Evolutionary conservation across 2,329 filamentous ascomycete genomes (phyloP).

Genomic region (Colletotrichum zoysiae): DNA sequence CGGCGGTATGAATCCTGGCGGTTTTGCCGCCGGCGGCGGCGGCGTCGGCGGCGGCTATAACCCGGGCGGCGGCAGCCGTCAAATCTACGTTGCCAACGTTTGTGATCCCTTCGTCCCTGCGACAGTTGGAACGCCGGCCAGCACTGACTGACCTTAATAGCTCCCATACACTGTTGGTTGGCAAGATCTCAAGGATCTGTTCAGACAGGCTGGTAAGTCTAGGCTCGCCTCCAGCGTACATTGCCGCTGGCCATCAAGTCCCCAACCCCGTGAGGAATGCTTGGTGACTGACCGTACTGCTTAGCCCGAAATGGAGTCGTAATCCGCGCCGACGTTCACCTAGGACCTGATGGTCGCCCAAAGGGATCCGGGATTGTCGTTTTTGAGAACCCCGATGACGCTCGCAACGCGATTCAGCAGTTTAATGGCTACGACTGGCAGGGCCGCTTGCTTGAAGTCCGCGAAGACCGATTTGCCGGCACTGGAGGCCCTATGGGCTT

Average conservation of each 20-base stretch:
- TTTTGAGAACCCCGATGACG: slow-evolving; percentile 94
- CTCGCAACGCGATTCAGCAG: slow-evolving; percentile 93
- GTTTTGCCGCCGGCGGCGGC: slow-evolving; percentile 62
- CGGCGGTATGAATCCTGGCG: slow-evolving; percentile 67
- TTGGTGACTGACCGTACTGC: not conserved
- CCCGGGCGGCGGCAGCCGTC: slow-evolving; percentile 75
- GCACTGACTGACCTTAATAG: slow-evolving; percentile 63
- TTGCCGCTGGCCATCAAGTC: slow-evolving; percentile 6
- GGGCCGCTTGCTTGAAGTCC: slow-evolving; percentile 90
- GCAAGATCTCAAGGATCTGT: slow-evolving; percentile 99
- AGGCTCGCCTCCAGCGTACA: not conserved
- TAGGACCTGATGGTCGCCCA: slow-evolving; percentile 89
- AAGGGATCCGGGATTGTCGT: slow-evolving; percentile 98
- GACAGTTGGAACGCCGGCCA: slow-evolving; percentile 40
- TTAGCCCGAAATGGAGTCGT: slow-evolving; percentile 77
- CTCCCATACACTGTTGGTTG: slow-evolving; percentile 97
- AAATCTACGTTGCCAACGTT: slow-evolving; percentile 99
- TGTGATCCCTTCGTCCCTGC: slow-evolving; percentile 64
- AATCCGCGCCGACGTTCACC: slow-evolving; percentile 94
- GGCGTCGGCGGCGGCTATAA: slow-evolving; percentile 61
- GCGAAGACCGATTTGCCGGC: slow-evolving; percentile 93
- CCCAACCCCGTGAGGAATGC: slow-evolving; percentile 19
- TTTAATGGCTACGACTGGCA: slow-evolving; percentile 99
- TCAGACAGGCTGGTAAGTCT: slow-evolving; percentile 93
- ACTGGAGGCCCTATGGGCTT: slow-evolving; percentile 64